Evolutionary conservation across 805 yeast species (phyloP), one percentile per base, ranked within the genome.

Genomic region (Grigorovia jiainica): DNA sequence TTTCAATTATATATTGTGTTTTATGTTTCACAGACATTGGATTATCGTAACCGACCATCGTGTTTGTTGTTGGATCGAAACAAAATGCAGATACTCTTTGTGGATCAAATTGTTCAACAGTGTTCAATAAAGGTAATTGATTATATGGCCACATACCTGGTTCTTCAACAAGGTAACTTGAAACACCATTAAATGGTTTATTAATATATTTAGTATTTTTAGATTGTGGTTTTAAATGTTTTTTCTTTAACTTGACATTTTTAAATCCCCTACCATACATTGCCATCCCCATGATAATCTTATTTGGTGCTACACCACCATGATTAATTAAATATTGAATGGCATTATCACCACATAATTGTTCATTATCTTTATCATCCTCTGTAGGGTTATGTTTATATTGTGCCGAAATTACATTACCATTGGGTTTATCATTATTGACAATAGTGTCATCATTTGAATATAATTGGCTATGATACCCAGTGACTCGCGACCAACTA

Each of bases 271-370:
- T 63, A 0, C 96, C 97, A 58, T 87, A 92, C 15, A 78, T 65
- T 0, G 97, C 97, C 81, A 89, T 82, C 0, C 97, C 98, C 25
- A 92, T 52, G 1, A 82, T 67, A 6, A 90, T 47, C 53, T 85
- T 83, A 0, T 48, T 31, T 0, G 79, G 49, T 0, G 59, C 43
- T 1, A 80, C 68, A 0, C 79, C 45, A 39, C 31, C 76, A 1
- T 49, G 43, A 0, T 52, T 17, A 0, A 70, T 21, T 60, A 81
- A 74, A 41, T 54, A 59, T 2, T 56, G 40, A 2, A 85, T 63
- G 0, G 80, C 75, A 2, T 62, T 57, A 44, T 74, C 74, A 2
- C 69, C 78, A 41, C 73, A 72, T 25, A 73, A 51, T 3, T 58
- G 39, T 66, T 67, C 34, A 11, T 23, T n/a, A 23, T 15, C 13